Base-by-base conservation (phyloP, 495 filamentous ascomycete genomes). In the Hypoxylon lenormandii region DNA sequence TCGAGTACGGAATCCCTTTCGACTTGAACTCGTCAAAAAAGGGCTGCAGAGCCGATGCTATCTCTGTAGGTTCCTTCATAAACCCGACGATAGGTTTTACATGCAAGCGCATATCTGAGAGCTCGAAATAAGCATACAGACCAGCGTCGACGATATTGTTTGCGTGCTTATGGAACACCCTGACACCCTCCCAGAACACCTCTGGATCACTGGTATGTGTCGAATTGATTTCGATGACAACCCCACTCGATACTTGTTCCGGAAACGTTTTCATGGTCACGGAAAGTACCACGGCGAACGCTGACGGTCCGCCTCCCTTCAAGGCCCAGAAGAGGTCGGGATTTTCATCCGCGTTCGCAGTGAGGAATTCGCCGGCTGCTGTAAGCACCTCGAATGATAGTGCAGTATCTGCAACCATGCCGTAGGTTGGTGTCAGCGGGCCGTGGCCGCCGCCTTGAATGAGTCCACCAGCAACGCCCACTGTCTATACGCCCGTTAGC, bases 281-380 rank as follows among this genome's bases (percentile, higher is more conserved):
- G 22, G 83, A 84, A 42, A 81, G 77, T 15, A 90, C 85, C 21
- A 89, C 80, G 4, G 79, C 88, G 46, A 82, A 89, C 5, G 85
- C 79, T 0, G 84, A 82, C 3, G 80, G 85, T 8, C 87, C 88
- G 11, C 88, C 88, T 12, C 88, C 88, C 37, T 80, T 81, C 1
- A 90, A 77, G 2, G 87, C 89, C 88, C 84, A 90, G 80, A 89
- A 91, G 8, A 90, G 83, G 42, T 90, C 88, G 0, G 83, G 61
- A 59, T 90, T 81, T 33, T 74, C 77, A 12, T 77, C 66, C 10
- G 81, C 69, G 36, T 82, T 84, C 7, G 85, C 86, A 0, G 82
- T 87, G 3, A 82, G 75, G 19, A 83, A 81, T 15, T 72, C 58
- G 10, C 88, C 88, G 28, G 85, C 80, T 15, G 86, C 80, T 0